Base-by-base conservation (phyloP, 306 rosid genomes). In the Cucurbita maxima region DNA sequence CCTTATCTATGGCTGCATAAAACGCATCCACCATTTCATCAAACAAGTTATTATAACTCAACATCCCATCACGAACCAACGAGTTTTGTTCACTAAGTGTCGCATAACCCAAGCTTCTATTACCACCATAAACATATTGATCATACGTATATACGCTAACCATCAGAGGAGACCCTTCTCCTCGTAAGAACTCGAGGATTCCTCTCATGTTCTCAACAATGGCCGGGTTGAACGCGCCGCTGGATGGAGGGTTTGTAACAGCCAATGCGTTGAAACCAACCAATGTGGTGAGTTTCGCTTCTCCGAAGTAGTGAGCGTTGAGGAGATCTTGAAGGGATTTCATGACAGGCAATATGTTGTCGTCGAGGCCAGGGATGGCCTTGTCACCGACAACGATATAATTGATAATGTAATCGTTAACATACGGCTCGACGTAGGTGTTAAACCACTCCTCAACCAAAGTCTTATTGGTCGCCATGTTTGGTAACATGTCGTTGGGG, bases 131-230 rank as follows among this genome's bases (percentile, higher is more conserved):
- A 1, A 16, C 7, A 53, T 53, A 53, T 53, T 53, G 16, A 3
- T 20, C 20, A 78, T 76, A 85, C 3, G 85, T 86, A 36, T 78
- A 76, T 47, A 74, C 63, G 57, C 79, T 83, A 68, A 83, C 58
- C 85, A 85, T 16, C 19, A 85, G 74, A 3, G 85, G 81, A 7
- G 79, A 51, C 3, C 60, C 48, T 14, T 13, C 43, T 4, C 13
- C 1, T 0, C 80, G 19, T 1, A 82, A 73, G 16, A 82, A 76
- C 0, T 48, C 7, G 10, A 72, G 51, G 10, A 83, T 77, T 38
- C 20, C 77, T 3, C 3, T 41, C 71, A 81, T 52, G 8, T 18
- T 38, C 1, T 10, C 8, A 45, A 45, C n/a, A 0, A 69, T 16
- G n/a, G 14, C 58, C 2, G 44, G 3, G 18, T 81, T 19, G 73